phyloP scores from a whole-genome alignment of 1,284 basidiomycete genomes.

The Apiotrichum brassicae region DNA sequence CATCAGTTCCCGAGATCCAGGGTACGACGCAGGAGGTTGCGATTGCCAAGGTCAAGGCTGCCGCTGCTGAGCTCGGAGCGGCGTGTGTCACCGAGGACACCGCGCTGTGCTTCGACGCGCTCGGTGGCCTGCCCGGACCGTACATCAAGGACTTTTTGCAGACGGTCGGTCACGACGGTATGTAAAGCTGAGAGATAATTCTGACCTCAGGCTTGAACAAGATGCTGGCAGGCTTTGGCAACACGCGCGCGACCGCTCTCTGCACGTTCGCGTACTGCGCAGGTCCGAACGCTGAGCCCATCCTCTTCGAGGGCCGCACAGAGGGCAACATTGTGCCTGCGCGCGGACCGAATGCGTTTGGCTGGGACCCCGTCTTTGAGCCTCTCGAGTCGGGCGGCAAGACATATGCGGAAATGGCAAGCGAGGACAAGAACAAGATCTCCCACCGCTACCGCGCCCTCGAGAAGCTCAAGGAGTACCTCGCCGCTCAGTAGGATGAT shows the following conservation, averaged over 20 bases:
- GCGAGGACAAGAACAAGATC: constrained; percentile 75
- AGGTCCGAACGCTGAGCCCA: constrained; percentile 64
- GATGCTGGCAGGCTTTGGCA: constrained; percentile 75
- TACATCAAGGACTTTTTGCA: constrained; percentile 93
- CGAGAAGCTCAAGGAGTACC: constrained; percentile 66
- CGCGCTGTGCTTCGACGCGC: constrained; percentile 80
- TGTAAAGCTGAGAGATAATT: constrained; percentile 12
- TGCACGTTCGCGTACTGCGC: constrained; percentile 94
- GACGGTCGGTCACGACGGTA: constrained; percentile 69
- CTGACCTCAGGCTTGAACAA: constrained; percentile 65
- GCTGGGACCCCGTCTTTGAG: constrained; percentile 93
- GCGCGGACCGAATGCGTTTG: constrained; percentile 66
- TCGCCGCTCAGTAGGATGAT: constrained; percentile 41
- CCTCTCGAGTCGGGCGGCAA: constrained; percentile 51
- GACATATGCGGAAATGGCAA: constrained; percentile 85
- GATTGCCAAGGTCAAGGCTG: constrained; percentile 73
- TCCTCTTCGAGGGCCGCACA: constrained; percentile 89
- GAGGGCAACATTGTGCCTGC: constrained; percentile 81
- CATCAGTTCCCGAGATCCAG: constrained; percentile 82
- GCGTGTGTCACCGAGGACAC: constrained; percentile 97
- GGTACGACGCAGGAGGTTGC: constrained; percentile 89
- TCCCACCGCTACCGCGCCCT: constrained; percentile 87
- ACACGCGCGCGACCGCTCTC: constrained; percentile 74
- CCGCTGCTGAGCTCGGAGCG: constrained; percentile 73
- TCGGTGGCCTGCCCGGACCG: constrained; percentile 86